phyloP scores from a whole-genome alignment of 257 asterid species.

The Solanum chmielewskii region DNA sequence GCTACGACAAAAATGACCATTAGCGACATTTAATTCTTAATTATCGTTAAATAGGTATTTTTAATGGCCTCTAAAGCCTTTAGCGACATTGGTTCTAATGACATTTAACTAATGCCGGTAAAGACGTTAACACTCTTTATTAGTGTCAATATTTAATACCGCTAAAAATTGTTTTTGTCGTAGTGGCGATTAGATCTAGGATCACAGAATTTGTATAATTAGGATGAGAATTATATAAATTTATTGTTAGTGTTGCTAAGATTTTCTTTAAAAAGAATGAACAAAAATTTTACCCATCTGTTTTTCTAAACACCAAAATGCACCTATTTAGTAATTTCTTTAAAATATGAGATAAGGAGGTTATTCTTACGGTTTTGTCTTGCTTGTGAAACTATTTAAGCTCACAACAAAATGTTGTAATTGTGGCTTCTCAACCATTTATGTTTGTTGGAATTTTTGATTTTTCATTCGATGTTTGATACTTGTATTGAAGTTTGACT shows the following conservation, averaged over 20 bases:
- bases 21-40: no score
- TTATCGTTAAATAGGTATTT: no score
- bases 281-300: not conserved
- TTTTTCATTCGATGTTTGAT: not conserved
- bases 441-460: no score
- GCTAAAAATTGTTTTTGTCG: no score
- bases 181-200: not conserved
- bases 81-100: no score
- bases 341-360: not conserved
- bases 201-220: not conserved
- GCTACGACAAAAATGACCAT: no score
- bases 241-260: not conserved
- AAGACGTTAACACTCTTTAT: no score
- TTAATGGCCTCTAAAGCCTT: no score
- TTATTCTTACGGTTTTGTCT: not conserved
- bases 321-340: not conserved
- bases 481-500: no score
- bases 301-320: not conserved
- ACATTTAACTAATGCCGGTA: no score
- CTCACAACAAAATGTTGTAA: not conserved
- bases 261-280: not conserved
- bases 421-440: not conserved
- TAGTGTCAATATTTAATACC: no score
- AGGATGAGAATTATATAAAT: not conserved
- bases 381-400: not conserved